phyloP scores from a whole-genome alignment of 2,329 filamentous ascomycete genomes.

The Talaromyces verruculosus region DNA sequence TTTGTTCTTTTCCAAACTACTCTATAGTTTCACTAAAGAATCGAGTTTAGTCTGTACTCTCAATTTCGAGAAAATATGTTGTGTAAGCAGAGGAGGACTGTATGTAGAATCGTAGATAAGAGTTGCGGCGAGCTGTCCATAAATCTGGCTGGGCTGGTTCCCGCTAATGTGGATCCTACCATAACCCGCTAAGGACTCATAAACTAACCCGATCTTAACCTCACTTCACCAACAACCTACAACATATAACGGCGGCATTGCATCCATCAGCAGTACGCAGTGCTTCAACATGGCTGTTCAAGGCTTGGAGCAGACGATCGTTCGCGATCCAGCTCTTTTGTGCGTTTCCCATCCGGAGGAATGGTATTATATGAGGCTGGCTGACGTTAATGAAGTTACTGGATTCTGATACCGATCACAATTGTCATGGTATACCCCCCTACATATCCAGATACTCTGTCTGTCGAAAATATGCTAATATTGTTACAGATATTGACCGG shows the following conservation, averaged over 20 bases:
- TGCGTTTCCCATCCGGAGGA: constrained; percentile 51
- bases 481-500: constrained; percentile 74
- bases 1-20: not conserved
- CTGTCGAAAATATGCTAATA: too few relatives aligned
- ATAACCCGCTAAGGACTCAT: not conserved
- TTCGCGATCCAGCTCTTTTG: constrained; percentile 97
- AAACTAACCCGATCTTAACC: not conserved
- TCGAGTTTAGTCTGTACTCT: too few relatives aligned
- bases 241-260: too few relatives aligned
- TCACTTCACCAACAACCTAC: not conserved
- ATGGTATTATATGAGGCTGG: constrained; percentile 8
- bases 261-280: not conserved
- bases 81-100: not conserved
- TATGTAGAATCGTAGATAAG: not conserved
- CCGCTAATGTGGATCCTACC: constrained; percentile 1
- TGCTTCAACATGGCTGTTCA: constrained; percentile 67
- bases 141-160: constrained; percentile 1
- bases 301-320: constrained; percentile 87
- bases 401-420: constrained; percentile 97
- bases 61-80: not conserved
- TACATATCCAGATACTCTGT: constrained; percentile 54
- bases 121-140: constrained; percentile 22
- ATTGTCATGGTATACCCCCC: constrained; percentile 75
- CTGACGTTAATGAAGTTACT: constrained; percentile 70
- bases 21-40: too few relatives aligned